Evolutionary conservation across 148 eudicot species (phyloP).

Genomic region (Rhododendron henanense): DNA sequence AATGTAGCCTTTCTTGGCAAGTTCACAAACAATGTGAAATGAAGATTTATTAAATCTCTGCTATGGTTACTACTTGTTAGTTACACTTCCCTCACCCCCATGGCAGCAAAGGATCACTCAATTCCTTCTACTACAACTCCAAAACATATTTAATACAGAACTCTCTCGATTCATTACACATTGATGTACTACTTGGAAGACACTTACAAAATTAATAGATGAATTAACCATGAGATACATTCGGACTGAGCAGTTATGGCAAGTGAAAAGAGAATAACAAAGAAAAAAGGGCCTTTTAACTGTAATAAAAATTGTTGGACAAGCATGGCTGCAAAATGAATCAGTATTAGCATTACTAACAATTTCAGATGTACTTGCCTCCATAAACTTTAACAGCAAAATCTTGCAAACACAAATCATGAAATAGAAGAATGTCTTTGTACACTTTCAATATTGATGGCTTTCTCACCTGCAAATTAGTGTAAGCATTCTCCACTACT

Average conservation of each 20-base stretch:
- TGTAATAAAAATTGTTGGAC: neutral
- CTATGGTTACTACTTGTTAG: neutral
- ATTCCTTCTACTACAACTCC: neutral
- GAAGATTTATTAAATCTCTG: neutral
- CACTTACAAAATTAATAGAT: neutral
- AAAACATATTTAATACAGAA: neutral
- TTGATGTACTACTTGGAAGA: neutral
- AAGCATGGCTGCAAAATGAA: neutral
- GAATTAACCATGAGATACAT: neutral
- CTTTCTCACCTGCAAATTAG: constrained; percentile 63
- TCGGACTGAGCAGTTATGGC: neutral
- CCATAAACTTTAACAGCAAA: neutral
- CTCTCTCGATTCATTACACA: neutral
- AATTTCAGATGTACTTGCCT: neutral
- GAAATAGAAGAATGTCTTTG: neutral
- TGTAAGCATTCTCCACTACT: constrained; percentile 51
- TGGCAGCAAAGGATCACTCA: neutral
- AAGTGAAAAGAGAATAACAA: neutral
- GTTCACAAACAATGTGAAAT: neutral
- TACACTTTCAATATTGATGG: neutral
- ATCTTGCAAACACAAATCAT: neutral
- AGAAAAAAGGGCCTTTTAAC: neutral
- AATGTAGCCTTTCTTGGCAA: neutral
- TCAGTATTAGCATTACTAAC: neutral
- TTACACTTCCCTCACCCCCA: neutral